These are phyloP conservation scores for Pythium rhizo-oryzae DNA, from an alignment of 352 stramenopile genomes.

Conservation along the genomic window DNA sequence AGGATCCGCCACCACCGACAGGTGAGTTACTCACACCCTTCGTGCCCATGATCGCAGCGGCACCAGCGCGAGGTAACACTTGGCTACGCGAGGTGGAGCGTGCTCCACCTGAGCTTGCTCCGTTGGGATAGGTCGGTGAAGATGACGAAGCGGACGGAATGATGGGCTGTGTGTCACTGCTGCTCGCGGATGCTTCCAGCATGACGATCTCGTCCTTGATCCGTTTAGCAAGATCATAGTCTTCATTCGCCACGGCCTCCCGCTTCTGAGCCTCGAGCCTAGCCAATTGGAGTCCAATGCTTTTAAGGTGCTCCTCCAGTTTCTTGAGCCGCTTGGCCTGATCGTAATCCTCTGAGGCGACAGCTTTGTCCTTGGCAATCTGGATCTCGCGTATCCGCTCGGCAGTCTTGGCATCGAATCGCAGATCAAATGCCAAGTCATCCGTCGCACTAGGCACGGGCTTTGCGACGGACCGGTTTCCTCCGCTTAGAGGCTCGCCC, in stretches of 20 bases:
- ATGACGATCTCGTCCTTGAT: constrained; percentile 89
- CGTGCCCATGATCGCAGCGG: constrained; percentile 34
- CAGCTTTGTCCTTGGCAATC: constrained; percentile 79
- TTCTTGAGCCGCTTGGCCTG: constrained; percentile 83
- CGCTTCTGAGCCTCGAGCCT: constrained; percentile 87
- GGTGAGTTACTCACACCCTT: constrained; percentile 28
- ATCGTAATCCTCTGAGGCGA: constrained; percentile 92
- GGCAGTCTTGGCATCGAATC: constrained; percentile 90
- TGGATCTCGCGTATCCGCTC: constrained; percentile 90
- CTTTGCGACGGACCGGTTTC: constrained; percentile 35
- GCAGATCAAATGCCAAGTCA: constrained; percentile 84
- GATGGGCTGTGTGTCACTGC: constrained; percentile 68
- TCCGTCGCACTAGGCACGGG: constrained; percentile 19
- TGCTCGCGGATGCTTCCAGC: constrained; percentile 63
- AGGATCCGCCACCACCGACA: constrained; percentile 28
- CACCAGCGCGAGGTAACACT: constrained; percentile 46
- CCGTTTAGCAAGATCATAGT: constrained; percentile 92
- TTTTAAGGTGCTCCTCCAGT: constrained; percentile 91
- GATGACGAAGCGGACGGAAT: constrained; percentile 23
- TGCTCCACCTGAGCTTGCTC: neutral
- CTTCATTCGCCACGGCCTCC: constrained; percentile 89
- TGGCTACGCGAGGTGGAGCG: constrained; percentile 37
- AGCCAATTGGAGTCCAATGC: constrained; percentile 84
- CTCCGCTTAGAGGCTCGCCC: constrained; percentile 32
- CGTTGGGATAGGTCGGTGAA: constrained; percentile 24